A percentile compares a stretch with the other conserved stretches of the same genome.
Evolutionary conservation across 2,329 filamentous ascomycete genomes (phyloP).

Genomic region (Lasiodiplodia theobromae): DNA sequence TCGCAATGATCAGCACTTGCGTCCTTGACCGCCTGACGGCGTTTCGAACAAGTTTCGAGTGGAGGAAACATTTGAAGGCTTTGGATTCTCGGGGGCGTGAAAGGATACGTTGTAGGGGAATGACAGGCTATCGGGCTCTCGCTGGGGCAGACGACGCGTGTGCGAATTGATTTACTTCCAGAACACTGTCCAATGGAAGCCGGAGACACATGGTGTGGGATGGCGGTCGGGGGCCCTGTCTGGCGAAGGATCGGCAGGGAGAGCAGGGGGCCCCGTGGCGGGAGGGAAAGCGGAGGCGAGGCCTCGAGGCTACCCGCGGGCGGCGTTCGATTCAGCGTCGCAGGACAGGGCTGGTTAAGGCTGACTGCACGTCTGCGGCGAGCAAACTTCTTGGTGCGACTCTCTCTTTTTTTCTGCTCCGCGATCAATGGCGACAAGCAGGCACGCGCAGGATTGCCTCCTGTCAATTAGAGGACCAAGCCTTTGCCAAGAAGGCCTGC

Average conservation of each 20-base stretch:
- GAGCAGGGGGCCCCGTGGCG: constrained; percentile 16
- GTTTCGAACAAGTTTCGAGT: neutral
- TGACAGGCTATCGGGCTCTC: neutral
- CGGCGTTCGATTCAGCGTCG: constrained; percentile 15
- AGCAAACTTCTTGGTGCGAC: constrained; percentile 1
- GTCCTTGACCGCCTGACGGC: neutral
- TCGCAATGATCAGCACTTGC: neutral
- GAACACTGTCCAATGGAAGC: neutral
- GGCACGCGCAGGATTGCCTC: neutral
- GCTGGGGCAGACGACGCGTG: neutral
- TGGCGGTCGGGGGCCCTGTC: neutral
- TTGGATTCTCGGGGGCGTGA: neutral
- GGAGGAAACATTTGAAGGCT: neutral
- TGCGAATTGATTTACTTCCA: neutral
- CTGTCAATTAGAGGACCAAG: constrained; percentile 1
- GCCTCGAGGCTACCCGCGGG: neutral
- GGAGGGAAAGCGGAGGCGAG: constrained; percentile 18
- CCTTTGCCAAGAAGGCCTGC: constrained; percentile 19
- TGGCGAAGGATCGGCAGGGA: constrained; percentile 22
- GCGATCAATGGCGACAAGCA: neutral
- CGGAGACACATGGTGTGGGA: neutral
- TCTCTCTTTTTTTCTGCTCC: neutral
- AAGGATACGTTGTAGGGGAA: neutral
- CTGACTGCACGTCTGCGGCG: neutral
- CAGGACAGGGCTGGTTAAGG: neutral